Conservation (phyloP, 257 asterid genomes). For the Solanum clarkiae region DNA sequence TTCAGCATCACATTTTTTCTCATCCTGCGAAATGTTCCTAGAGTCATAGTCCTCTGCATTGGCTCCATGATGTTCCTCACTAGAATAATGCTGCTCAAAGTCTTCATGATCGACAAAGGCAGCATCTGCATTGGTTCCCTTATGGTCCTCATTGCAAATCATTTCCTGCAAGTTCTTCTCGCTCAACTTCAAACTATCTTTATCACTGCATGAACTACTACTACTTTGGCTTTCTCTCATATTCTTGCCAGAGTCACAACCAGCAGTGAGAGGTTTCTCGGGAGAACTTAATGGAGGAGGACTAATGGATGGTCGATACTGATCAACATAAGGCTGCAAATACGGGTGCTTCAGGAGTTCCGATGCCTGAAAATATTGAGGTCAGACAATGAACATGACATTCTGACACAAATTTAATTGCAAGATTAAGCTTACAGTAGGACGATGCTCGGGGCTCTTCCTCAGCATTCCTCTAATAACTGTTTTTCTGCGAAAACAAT, state of each 20-base stretch:
- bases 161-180: slow-evolving; percentile 31
- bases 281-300: slow-evolving; percentile 15
- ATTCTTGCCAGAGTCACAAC: slow-evolving; percentile 29
- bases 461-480: slow-evolving; percentile 94
- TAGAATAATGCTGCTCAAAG: slow-evolving; percentile 9
- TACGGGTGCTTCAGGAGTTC: slow-evolving; percentile 85
- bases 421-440: slow-evolving; percentile 49
- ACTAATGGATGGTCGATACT: slow-evolving; percentile 50
- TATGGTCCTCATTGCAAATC: slow-evolving; percentile 24
- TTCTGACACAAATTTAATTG: background rate
- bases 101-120: slow-evolving; percentile 34
- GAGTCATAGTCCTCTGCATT: slow-evolving; percentile 22
- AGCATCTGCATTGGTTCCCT: slow-evolving; percentile 19
- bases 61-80: slow-evolving; percentile 19
- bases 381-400: background rate
- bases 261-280: slow-evolving; percentile 29
- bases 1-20: slow-evolving; percentile 23
- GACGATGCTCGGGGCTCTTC: slow-evolving; percentile 95
- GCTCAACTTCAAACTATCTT: slow-evolving; percentile 49
- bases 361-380: slow-evolving; percentile 50
- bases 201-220: slow-evolving; percentile 88
- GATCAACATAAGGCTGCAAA: slow-evolving; percentile 70
- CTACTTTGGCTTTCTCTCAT: slow-evolving; percentile 93
- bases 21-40: slow-evolving; percentile 20
- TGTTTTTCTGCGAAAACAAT: slow-evolving; percentile 46